Conservation (phyloP, 305 asterid genomes). For the Nicotiana rustica region DNA sequence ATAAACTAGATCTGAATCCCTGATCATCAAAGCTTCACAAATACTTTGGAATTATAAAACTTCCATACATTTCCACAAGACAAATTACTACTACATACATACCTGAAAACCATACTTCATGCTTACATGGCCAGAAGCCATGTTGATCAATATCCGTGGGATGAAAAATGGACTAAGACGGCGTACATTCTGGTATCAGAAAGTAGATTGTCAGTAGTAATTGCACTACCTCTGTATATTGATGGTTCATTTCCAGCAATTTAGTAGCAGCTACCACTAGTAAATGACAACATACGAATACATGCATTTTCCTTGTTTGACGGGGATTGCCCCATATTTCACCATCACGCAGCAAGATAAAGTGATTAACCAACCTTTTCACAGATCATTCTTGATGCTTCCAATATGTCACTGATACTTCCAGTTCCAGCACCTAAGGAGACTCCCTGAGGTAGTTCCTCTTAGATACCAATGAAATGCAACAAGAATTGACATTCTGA, state of each 20-base stretch:
- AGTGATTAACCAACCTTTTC: constrained; percentile 70
- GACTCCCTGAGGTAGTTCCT: constrained; percentile 76
- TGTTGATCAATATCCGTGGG: constrained; percentile 94
- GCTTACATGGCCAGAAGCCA: constrained; percentile 99
- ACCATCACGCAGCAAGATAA: not conserved
- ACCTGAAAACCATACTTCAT: constrained; percentile 98
- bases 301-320: not conserved
- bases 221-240: not conserved
- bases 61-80: constrained; percentile 7
- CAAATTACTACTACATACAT: constrained; percentile 28
- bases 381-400: constrained; percentile 85
- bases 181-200: constrained; percentile 71
- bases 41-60: constrained; percentile 4
- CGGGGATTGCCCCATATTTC: not conserved
- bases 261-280: not conserved
- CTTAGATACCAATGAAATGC: constrained; percentile 44
- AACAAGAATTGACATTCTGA: constrained; percentile 21
- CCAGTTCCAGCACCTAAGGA: constrained; percentile 99
- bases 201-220: constrained; percentile 30
- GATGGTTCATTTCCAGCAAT: not conserved
- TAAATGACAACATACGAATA: not conserved
- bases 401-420: constrained; percentile 85
- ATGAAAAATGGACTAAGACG: constrained; percentile 96
- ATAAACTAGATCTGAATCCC: constrained; percentile 8
- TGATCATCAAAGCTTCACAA: constrained; percentile 11